Evolutionary conservation across 202 grass and related monocot genomes (phyloP).

Genomic region (Eragrostis tef): DNA sequence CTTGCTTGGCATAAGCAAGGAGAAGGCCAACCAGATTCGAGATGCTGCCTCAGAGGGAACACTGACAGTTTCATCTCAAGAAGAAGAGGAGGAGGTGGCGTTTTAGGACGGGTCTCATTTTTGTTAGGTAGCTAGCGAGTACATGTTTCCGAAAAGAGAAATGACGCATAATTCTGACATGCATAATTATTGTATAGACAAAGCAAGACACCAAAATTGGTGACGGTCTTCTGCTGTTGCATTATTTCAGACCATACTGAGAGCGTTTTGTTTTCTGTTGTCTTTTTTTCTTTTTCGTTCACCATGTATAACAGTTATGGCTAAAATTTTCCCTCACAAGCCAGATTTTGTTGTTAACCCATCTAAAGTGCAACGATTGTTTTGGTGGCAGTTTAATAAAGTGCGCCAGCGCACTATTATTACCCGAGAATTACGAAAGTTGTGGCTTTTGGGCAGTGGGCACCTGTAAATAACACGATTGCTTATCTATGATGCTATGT

Average conservation of each 20-base stretch:
- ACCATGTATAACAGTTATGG: constrained; percentile 30
- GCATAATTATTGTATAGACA: constrained; percentile 57
- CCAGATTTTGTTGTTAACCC: constrained; percentile 21
- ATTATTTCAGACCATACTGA: constrained; percentile 45
- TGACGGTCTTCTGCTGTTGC: constrained; percentile 31
- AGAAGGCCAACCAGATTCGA: constrained; percentile 61
- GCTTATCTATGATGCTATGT: too few relatives aligned
- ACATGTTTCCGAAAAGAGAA: constrained; percentile 41
- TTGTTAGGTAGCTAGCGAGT: constrained; percentile 67
- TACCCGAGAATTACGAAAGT: too few relatives aligned
- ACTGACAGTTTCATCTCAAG: constrained; percentile 45
- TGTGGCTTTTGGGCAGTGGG: too few relatives aligned
- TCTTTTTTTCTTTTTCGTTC: neutral
- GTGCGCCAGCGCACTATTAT: too few relatives aligned
- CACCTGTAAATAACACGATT: too few relatives aligned
- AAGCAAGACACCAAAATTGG: constrained; percentile 36
- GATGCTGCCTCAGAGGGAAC: constrained; percentile 69
- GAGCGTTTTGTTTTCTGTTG: constrained; percentile 20
- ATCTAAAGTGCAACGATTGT: neutral
- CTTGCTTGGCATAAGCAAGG: constrained; percentile 68
- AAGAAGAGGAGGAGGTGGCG: constrained; percentile 78
- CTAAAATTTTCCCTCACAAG: constrained; percentile 7
- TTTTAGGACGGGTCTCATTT: constrained; percentile 60
- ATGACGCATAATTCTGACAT: constrained; percentile 25
- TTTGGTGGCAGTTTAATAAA: neutral